These are phyloP conservation scores for Aureobasidium lini DNA, from an alignment of 2,329 filamentous ascomycete genomes.

Conservation along the genomic window DNA sequence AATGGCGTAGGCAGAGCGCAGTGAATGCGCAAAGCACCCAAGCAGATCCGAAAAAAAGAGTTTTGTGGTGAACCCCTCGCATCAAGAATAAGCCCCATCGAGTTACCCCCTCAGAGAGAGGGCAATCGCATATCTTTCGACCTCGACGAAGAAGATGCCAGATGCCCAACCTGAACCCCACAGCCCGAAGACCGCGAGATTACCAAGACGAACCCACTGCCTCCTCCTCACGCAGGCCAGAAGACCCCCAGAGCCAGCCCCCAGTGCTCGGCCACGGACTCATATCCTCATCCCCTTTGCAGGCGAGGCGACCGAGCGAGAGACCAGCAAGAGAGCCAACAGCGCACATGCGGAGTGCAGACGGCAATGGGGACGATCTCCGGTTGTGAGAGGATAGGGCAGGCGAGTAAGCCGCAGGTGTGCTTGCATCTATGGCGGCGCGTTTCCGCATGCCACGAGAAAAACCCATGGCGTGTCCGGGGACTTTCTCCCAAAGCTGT, in stretches of 20 bases:
- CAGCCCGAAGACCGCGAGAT: constrained; percentile 25
- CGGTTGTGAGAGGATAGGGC: constrained; percentile 34
- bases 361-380: constrained; percentile 43
- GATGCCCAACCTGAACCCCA: constrained; percentile 30
- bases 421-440: constrained; percentile 94
- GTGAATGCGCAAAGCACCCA: constrained; percentile 24
- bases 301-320: constrained; percentile 34
- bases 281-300: constrained; percentile 70
- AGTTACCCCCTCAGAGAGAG: constrained; percentile 63
- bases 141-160: constrained; percentile 78
- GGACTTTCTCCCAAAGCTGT: constrained; percentile 99
- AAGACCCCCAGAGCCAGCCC: constrained; percentile 27
- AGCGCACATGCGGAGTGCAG: constrained; percentile 40
- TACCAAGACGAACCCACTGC: constrained; percentile 22
- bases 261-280: constrained; percentile 53
- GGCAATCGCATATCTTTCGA: constrained; percentile 98
- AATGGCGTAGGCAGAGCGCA: constrained; percentile 28
- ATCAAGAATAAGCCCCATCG: constrained; percentile 99
- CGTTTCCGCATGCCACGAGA: constrained; percentile 76
- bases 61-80: constrained; percentile 64
- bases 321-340: constrained; percentile 24
- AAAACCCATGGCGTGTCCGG: constrained; percentile 63
- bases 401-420: constrained; percentile 63
- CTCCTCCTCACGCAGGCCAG: constrained; percentile 27
- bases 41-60: constrained; percentile 39